Evolutionary conservation across 305 asterid genomes (phyloP).

Genomic region (Plantago lanceolata): DNA sequence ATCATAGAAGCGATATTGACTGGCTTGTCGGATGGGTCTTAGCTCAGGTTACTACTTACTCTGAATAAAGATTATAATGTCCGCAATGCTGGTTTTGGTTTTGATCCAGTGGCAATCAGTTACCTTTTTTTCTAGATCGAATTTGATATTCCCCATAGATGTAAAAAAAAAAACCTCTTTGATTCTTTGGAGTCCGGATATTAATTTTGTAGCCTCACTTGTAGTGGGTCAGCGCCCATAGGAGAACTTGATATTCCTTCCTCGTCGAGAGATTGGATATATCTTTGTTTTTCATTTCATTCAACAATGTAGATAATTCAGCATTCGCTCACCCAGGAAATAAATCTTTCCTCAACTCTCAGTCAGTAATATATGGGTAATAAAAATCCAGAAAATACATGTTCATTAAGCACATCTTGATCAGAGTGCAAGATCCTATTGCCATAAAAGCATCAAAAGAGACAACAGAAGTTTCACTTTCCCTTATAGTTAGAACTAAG

Average conservation of each 20-base stretch:
- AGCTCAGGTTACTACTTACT: conserved; percentile 55
- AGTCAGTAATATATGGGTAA: too few species aligned
- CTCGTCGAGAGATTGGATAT: too few species aligned
- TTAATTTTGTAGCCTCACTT: too few species aligned
- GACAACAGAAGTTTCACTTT: not conserved
- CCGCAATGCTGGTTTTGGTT: conserved; percentile 3
- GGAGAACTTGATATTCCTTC: too few species aligned
- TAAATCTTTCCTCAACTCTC: too few species aligned
- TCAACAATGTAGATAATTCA: too few species aligned
- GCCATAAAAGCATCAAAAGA: not conserved
- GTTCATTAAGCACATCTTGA: too few species aligned
- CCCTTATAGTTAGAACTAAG: conserved; percentile 5
- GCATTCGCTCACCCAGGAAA: too few species aligned
- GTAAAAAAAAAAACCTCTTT: not conserved
- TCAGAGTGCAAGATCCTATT: not conserved
- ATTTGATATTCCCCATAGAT: conserved; percentile 10
- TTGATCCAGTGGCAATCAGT: conserved; percentile 12
- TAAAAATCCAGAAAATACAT: too few species aligned
- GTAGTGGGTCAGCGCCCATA: too few species aligned
- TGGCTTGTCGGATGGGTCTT: conserved; percentile 84
- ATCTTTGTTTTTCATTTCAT: too few species aligned
- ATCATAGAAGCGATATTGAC: conserved; percentile 74
- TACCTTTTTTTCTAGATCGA: conserved; percentile 5
- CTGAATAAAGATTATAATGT: conserved; percentile 14
- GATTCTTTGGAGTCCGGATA: not conserved